phyloP scores from a whole-genome alignment of 768 basidiomycete species.

The Suillus discolor region DNA sequence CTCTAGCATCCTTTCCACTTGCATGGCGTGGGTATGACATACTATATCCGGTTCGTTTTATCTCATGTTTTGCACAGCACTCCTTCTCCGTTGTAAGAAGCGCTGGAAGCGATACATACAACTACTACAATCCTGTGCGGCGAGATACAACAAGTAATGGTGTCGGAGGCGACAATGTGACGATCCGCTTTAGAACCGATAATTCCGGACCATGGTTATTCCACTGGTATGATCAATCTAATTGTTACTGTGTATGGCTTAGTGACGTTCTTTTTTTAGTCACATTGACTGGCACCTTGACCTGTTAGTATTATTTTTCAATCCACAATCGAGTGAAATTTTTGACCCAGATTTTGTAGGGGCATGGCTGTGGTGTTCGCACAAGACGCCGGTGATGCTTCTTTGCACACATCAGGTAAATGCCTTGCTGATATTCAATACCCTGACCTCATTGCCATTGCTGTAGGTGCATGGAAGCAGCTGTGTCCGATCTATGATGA shows the following conservation, averaged over 20 bases:
- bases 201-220: conserved; percentile 65
- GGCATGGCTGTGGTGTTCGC: conserved; percentile 43
- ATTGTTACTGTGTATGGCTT: neutral
- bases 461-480: neutral
- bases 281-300: conserved; percentile 42
- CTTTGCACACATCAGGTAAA: conserved; percentile 22
- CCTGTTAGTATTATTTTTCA: conserved; percentile 20
- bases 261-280: conserved; percentile 17
- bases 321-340: neutral
- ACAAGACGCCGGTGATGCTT: conserved; percentile 30
- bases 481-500: neutral
- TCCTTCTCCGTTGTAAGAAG: conserved; percentile 43
- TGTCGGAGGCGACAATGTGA: conserved; percentile 39
- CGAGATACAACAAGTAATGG: conserved; percentile 49
- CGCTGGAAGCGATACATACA: conserved; percentile 37
- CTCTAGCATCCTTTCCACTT: conserved; percentile 25
- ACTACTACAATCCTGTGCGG: conserved; percentile 50
- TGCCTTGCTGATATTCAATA: neutral
- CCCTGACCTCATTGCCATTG: neutral
- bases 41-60: neutral
- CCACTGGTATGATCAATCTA: conserved; percentile 32
- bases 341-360: conserved; percentile 39
- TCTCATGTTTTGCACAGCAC: conserved; percentile 30
- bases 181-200: conserved; percentile 65
- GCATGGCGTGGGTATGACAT: conserved; percentile 16